Conservation (phyloP, 495 filamentous ascomycete genomes). For the Hypomontagnella monticulosa region DNA sequence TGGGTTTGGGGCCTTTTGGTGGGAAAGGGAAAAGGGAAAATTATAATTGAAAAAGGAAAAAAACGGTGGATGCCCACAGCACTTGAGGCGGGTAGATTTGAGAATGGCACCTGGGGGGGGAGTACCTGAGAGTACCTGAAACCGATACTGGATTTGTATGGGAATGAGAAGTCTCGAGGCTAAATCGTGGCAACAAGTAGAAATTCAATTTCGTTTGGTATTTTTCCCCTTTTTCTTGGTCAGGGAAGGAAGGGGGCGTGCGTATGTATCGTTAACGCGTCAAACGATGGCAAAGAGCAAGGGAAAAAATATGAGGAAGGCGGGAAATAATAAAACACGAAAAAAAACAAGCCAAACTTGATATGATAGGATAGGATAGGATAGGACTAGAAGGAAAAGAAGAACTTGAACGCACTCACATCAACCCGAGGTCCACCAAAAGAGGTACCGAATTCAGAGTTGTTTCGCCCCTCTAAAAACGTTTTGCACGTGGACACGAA, state of each 20-base stretch:
- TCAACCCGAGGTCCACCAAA: constrained; percentile 37
- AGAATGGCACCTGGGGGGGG: too few species aligned
- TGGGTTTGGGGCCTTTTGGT: constrained; percentile 29
- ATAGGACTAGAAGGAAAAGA: too few species aligned
- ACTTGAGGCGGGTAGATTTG: constrained; percentile 24
- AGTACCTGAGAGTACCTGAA: constrained; percentile 36
- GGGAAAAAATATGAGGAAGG: constrained; percentile 33
- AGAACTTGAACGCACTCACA: constrained; percentile 42
- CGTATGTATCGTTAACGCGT: constrained; percentile 34
- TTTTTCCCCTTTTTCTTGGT: constrained; percentile 13
- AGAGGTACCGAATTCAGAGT: constrained; percentile 38
- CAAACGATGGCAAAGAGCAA: constrained; percentile 25
- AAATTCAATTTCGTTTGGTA: constrained; percentile 23
- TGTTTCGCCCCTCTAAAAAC: constrained; percentile 35
- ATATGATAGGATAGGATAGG: constrained; percentile 31
- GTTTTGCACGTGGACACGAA: constrained; percentile 40
- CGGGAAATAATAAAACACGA: constrained; percentile 39
- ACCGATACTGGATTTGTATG: constrained; percentile 34
- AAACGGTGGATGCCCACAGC: constrained; percentile 36
- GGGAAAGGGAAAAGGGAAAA: constrained; percentile 31
- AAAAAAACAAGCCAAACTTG: constrained; percentile 34
- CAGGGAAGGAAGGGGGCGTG: constrained; percentile 19
- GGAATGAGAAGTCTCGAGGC: constrained; percentile 17
- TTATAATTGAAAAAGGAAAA: constrained; percentile 38
- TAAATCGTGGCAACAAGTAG: constrained; percentile 36